Percentiles rank a stretch among this genome's conserved stretches.
phyloP scores from a whole-genome alignment of 2,329 filamentous ascomycete species.

The Nectriaceae sp. region DNA sequence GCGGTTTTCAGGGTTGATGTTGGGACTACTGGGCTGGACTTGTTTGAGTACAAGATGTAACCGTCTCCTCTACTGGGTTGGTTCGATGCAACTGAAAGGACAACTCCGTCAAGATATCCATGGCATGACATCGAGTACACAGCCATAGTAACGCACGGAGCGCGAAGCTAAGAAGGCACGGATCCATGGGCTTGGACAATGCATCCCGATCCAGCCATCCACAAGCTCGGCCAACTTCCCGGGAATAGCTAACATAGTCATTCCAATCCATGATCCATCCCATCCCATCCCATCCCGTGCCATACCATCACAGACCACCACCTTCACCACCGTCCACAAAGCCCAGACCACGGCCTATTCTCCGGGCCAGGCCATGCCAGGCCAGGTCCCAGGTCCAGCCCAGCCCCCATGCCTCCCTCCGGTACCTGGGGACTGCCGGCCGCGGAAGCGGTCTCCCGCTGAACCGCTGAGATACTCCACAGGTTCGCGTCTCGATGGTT shows the following conservation, averaged over 20 bases:
- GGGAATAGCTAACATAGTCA: no score
- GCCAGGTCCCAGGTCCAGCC: not conserved
- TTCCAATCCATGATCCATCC: not conserved
- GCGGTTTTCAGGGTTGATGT: slow-evolving; percentile 77
- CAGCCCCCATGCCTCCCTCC: not conserved
- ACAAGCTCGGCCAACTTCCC: not conserved
- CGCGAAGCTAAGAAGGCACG: not conserved
- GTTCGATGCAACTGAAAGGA: no score
- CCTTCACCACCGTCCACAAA: not conserved
- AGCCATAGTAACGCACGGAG: not conserved
- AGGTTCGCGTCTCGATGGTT: not conserved
- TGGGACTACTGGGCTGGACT: slow-evolving; percentile 64
- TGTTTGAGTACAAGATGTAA: slow-evolving; percentile 64
- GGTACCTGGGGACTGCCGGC: not conserved
- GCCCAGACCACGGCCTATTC: not conserved
- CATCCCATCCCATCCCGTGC: not conserved
- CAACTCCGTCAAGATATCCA: no score
- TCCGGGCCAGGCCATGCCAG: not conserved
- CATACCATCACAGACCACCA: not conserved
- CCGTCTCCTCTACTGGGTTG: no score
- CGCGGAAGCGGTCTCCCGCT: not conserved
- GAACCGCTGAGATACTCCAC: not conserved
- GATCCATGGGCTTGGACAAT: not conserved
- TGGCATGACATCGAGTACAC: no score
- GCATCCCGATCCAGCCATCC: not conserved